Evolutionary conservation across 805 yeast genomes (phyloP), one percentile per base, ranked within the genome.

Genomic region (Monosporozyma siamensis): DNA sequence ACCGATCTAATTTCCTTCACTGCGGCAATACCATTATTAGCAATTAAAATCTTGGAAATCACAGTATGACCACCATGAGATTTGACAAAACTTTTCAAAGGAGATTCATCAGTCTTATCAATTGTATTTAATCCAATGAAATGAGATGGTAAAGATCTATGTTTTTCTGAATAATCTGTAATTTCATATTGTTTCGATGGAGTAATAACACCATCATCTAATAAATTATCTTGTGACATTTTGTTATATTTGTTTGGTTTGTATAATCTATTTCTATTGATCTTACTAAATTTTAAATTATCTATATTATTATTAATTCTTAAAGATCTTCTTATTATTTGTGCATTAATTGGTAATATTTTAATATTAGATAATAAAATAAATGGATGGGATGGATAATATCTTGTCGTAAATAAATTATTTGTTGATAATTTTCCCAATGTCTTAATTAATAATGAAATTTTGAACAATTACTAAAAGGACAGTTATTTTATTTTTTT

Each of bases 21-120:
- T 38, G 99, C 99, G 15, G 95, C 98, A 64, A 92, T 94, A 77
- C 99, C 99, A 63, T 92, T 92, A 67, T 94, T 94, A 46, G 99
- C 97, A 58, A 92, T 92, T 51, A 92, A 73, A 29, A 92, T 82
- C 54, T 79, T 82, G 43, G 82, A 74, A 56, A 92, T 87, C 38
- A 92, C 95, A 5, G 98, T 88, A 69, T 92, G 99, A 60, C 99
- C 99, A 43, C 84, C 86, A 57, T 83, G 84, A 40, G 75, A 71
- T 54, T 72, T 74, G 49, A 94, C 96, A 59, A 88, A 92, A 58
- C 86, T 90, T 52, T 83, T 83, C 41, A 90, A 78, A 10, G 67
- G 66, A 25, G 84, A 72, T n/a, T 85, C 82, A 54, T 84, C 87
- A 18, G 95, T 95, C 20, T 61, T 70, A 31, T 77, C 82, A 35